These are phyloP conservation scores for Leccinum pellstonianum DNA, from an alignment of 768 basidiomycete genomes.

Conservation along the genomic window DNA sequence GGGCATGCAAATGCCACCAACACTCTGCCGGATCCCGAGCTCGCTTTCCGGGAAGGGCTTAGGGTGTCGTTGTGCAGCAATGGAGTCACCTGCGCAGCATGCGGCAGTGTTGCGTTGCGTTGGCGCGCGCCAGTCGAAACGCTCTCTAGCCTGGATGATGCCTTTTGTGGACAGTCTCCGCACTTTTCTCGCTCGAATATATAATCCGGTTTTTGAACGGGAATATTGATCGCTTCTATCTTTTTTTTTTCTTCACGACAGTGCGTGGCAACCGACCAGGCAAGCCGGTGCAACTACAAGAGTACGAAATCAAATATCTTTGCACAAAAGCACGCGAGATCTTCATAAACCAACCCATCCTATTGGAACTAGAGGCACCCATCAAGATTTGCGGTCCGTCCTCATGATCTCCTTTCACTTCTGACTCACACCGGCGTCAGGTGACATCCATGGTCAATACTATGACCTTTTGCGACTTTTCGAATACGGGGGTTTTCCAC, in stretches of 20 bases:
- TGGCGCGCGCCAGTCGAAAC: constrained; percentile 11
- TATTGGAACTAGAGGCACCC: constrained; percentile 96
- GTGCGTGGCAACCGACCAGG: constrained; percentile 98
- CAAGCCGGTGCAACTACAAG: constrained; percentile 95
- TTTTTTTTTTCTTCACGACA: constrained; percentile 36
- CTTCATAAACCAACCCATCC: constrained; percentile 98
- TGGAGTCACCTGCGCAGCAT: constrained; percentile 7
- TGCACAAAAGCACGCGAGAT: constrained; percentile 99
- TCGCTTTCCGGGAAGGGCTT: constrained; percentile 4
- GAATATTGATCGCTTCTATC: constrained; percentile 16
- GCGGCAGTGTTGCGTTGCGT: constrained; percentile 18
- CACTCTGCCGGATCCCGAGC: neutral
- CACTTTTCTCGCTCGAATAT: neutral
- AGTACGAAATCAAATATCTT: constrained; percentile 99
- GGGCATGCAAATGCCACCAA: neutral
- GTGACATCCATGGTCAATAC: constrained; percentile 99
- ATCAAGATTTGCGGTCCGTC: constrained; percentile 98
- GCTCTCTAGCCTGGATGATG: neutral
- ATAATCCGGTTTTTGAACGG: constrained; percentile 3
- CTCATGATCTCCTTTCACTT: constrained; percentile 3
- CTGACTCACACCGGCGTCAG: constrained; percentile 42
- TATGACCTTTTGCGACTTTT: constrained; percentile 97
- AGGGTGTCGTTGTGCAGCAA: constrained; percentile 5
- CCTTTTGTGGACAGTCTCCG: neutral
- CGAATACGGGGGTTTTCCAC: constrained; percentile 98